These are phyloP conservation scores for Brassica balearica DNA, from an alignment of 441 rosid genomes.

Conservation along the genomic window DNA sequence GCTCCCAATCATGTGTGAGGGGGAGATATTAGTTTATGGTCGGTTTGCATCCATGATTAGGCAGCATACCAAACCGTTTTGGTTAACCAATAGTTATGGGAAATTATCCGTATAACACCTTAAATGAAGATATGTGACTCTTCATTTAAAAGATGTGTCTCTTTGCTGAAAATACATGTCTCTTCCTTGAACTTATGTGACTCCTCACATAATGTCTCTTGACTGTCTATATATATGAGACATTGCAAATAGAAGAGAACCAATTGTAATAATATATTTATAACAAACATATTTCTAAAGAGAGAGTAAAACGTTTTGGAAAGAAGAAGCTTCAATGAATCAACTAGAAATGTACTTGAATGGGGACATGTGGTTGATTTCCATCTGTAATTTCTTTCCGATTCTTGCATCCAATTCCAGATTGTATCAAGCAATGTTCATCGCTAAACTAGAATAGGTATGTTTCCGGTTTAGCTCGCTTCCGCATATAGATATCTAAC, in stretches of 20 bases:
- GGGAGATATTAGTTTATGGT: neutral
- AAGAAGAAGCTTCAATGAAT: neutral
- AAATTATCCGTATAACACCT: neutral
- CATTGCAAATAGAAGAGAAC: neutral
- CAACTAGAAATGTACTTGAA: neutral
- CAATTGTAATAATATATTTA: no score
- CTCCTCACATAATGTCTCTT: neutral
- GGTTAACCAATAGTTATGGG: neutral
- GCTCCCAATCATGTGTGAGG: neutral
- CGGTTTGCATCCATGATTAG: neutral
- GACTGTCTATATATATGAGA: neutral
- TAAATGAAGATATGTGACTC: neutral
- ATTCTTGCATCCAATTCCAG: neutral
- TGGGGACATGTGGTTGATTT: neutral
- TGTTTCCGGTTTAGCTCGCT: no score
- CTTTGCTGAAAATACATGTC: neutral
- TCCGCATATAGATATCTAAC: no score
- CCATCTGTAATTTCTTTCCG: neutral
- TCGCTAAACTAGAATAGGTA: no score
- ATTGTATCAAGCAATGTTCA: no score
- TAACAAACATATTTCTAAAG: neutral
- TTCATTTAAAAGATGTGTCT: neutral
- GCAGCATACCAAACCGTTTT: neutral
- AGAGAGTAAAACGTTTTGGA: neutral
- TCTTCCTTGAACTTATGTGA: neutral